phyloP scores from a whole-genome alignment of 2,329 filamentous ascomycete species.

The Podosphaera fusca region DNA sequence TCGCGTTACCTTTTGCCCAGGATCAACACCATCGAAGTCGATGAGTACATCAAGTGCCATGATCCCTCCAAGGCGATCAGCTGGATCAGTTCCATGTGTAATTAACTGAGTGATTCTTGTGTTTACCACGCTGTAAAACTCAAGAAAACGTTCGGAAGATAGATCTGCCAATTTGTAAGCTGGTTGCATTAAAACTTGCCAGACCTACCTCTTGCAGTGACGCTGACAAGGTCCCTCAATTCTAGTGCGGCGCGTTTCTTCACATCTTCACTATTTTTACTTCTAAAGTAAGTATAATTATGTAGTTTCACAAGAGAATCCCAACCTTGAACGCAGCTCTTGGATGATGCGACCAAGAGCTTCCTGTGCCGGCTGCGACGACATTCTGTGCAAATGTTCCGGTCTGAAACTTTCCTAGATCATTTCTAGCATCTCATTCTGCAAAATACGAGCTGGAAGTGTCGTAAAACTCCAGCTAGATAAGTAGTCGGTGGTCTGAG shows the following conservation, averaged over 20 bases:
- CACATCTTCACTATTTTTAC: constrained; percentile 14
- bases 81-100: constrained; percentile 63
- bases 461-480: background rate
- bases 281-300: constrained; percentile 3
- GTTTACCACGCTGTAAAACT: constrained; percentile 44
- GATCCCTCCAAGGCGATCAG: constrained; percentile 76
- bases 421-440: constrained; percentile 8
- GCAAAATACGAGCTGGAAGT: background rate
- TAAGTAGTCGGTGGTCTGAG: background rate
- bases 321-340: constrained; percentile 15
- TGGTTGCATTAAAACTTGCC: background rate
- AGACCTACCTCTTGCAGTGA: constrained; percentile 15
- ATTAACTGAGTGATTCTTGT: constrained; percentile 48
- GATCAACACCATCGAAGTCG: constrained; percentile 89
- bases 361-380: constrained; percentile 16
- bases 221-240: constrained; percentile 15
- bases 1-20: constrained; percentile 76
- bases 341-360: constrained; percentile 13
- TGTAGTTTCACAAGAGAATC: background rate
- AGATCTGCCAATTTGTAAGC: constrained; percentile 32
- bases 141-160: constrained; percentile 52
- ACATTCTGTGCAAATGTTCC: constrained; percentile 7
- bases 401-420: constrained; percentile 6
- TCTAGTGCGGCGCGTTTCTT: constrained; percentile 16
- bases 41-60: constrained; percentile 81